Base-by-base conservation (phyloP, 805 yeast species). In the Yarrowia bubula region DNA sequence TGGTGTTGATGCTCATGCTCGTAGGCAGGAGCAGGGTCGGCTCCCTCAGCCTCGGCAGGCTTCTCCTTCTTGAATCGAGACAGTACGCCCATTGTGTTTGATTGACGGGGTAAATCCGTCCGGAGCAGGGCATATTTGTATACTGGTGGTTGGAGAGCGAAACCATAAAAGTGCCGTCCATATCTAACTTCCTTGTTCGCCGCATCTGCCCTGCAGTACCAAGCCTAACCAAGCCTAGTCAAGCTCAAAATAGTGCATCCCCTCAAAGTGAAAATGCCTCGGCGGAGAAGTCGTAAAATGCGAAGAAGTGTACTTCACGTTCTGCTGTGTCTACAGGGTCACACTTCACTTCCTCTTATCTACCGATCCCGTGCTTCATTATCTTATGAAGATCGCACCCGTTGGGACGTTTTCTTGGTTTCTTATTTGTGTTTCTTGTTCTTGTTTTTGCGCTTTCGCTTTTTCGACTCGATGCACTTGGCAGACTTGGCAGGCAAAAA, bases 131-230 rank as follows among this genome's bases (percentile, higher is more conserved):
- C 15, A 38, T 38, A n/a, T 13, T 38, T 38, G 17, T 38, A 38
- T 38, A 10, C 28, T 22, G 28, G 28, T 22, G 4, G 3, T 22
- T n/a, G 7, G 17, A 13, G 17, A 14, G 17, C 42, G 28, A 37
- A 51, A 51, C 43, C 43, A 51, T 51, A 51, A 51, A 38, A 38
- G 58, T 51, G 58, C 58, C 58, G 58, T 51, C 28, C 58, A 22
- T 38, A 22, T 51, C 55, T 13, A 35, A 18, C 55, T 48, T 48
- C 43, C 32, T 51, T 51, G 58, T 51, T 4, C 33, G 4, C 35
- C 58, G 58, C 58, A 51, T 51, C 58, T 37, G 58, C 58, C 58
- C 58, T 51, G 58, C 58, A 51, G 58, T n/a, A 38, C 58, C 58
- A 51, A 51, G 58, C 43, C 43, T 13, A 14, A 22, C 28, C 28